Percentiles rank a stretch among this genome's conserved stretches.
Evolutionary conservation across 2,329 filamentous ascomycete genomes (phyloP).

Genomic region (Scedosporium minutisporum): DNA sequence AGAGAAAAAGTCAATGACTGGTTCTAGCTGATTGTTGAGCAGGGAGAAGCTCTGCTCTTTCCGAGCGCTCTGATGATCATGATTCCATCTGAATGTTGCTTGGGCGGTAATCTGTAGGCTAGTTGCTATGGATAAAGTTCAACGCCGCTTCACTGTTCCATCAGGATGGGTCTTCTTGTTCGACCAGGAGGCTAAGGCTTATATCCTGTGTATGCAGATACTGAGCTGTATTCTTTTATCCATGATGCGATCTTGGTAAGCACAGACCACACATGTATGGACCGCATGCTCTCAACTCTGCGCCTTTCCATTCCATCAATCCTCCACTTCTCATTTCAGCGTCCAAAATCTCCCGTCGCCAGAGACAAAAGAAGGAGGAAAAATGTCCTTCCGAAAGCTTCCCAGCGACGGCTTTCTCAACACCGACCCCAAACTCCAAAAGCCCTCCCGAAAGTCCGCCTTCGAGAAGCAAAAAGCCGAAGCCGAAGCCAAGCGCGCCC

Average conservation of each 20-base stretch:
- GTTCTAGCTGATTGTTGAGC: no score
- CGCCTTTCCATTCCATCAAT: not conserved
- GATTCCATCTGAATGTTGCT: no score
- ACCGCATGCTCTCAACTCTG: not conserved
- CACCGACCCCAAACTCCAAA: slow-evolving; percentile 66
- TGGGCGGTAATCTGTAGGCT: no score
- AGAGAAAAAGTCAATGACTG: no score
- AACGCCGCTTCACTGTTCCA: no score
- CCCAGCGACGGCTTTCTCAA: slow-evolving; percentile 53
- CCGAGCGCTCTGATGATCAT: no score
- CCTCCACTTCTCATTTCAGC: not conserved
- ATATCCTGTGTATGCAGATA: not conserved
- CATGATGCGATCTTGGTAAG: not conserved
- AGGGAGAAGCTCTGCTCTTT: no score
- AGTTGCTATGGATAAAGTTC: no score
- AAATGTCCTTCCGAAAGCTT: slow-evolving; percentile 40
- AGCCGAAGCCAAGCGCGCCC: slow-evolving; percentile 74
- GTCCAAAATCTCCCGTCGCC: not conserved
- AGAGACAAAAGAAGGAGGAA: not conserved
- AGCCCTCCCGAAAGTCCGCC: slow-evolving; percentile 71
- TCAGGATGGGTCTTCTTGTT: no score
- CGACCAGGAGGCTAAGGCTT: not conserved
- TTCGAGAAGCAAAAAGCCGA: slow-evolving; percentile 86
- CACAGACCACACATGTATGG: not conserved
- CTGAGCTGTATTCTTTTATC: not conserved